A percentile compares a stretch with the other conserved stretches of the same genome.
These are phyloP conservation scores for Globisporangium heterothallicum DNA, from an alignment of 352 stramenopile species.

Conservation along the genomic window DNA sequence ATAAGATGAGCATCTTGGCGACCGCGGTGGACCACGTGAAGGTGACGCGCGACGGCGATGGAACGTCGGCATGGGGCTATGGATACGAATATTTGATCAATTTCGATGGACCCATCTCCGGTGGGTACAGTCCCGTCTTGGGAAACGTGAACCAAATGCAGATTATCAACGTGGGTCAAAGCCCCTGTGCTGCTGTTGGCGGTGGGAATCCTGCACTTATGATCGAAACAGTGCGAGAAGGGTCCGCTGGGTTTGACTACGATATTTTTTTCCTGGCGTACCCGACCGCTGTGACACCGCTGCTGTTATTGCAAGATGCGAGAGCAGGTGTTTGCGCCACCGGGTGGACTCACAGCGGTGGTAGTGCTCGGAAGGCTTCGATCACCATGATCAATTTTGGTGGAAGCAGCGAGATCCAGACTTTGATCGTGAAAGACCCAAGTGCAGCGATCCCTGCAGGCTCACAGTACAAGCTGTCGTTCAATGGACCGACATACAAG, in stretches of 20 bases:
- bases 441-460: slow-evolving; percentile 11
- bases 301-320: slow-evolving; percentile 31
- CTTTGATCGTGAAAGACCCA: slow-evolving; percentile 33
- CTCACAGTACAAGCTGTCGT: slow-evolving; percentile 44
- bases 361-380: slow-evolving; percentile 37
- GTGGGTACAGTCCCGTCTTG: slow-evolving; percentile 52
- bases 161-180: slow-evolving; percentile 45
- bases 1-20: slow-evolving; percentile 43
- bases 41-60: slow-evolving; percentile 63
- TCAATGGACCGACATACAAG: slow-evolving; percentile 20
- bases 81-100: slow-evolving; percentile 73
- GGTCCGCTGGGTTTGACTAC: slow-evolving; percentile 54
- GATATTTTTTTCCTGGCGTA: slow-evolving; percentile 75
- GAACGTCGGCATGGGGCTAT: slow-evolving; percentile 59
- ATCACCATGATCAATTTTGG: slow-evolving; percentile 42
- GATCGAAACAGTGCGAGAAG: slow-evolving; percentile 62
- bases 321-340: slow-evolving; percentile 17
- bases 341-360: slow-evolving; percentile 26
- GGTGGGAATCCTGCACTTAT: slow-evolving; percentile 52
- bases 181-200: slow-evolving; percentile 31
- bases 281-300: slow-evolving; percentile 20
- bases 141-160: slow-evolving; percentile 46
- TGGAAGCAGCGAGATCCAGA: slow-evolving; percentile 59
- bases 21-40: slow-evolving; percentile 41
- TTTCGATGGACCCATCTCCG: slow-evolving; percentile 50